Evolutionary conservation across 139 green algal genomes (phyloP).

Genomic region (Tetraselmis chui): DNA sequence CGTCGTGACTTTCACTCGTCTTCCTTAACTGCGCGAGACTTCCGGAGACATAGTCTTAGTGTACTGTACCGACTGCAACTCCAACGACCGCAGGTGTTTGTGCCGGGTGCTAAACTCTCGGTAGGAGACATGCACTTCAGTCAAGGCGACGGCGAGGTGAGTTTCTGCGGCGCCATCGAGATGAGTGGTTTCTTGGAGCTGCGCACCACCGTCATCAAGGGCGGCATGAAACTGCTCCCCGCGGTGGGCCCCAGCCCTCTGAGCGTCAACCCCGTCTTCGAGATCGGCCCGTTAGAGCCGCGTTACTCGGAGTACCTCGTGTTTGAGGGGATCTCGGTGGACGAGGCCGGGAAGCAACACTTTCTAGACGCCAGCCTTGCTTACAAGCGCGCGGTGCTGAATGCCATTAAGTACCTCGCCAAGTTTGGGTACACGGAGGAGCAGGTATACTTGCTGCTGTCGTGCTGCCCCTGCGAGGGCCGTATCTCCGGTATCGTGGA

Average conservation of each 20-base stretch:
- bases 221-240: conserved; percentile 59
- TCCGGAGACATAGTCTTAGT: no score
- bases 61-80: no score
- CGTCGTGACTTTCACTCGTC: no score
- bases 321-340: conserved; percentile 64
- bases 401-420: conserved; percentile 66
- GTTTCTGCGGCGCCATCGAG: conserved; percentile 59
- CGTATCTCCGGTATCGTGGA: conserved; percentile 69
- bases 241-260: conserved; percentile 60
- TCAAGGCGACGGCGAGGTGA: conserved; percentile 67
- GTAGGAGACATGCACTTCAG: conserved; percentile 74
- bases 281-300: conserved; percentile 66
- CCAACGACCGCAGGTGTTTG: conserved; percentile 35
- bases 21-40: no score
- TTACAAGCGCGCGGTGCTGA: conserved; percentile 71
- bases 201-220: conserved; percentile 54
- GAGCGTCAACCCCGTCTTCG: conserved; percentile 68
- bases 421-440: conserved; percentile 66
- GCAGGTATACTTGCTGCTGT: conserved; percentile 73
- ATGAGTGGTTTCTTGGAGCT: conserved; percentile 67
- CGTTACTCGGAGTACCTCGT: conserved; percentile 67
- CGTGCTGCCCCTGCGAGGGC: conserved; percentile 68
- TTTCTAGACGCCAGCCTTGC: conserved; percentile 63
- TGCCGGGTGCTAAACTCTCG: conserved; percentile 60
- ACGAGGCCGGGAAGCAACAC: conserved; percentile 64